A percentile compares a stretch with the other conserved stretches of the same genome.
Conservation (phyloP, 257 asterid species). For the Solanum etuberosum region DNA sequence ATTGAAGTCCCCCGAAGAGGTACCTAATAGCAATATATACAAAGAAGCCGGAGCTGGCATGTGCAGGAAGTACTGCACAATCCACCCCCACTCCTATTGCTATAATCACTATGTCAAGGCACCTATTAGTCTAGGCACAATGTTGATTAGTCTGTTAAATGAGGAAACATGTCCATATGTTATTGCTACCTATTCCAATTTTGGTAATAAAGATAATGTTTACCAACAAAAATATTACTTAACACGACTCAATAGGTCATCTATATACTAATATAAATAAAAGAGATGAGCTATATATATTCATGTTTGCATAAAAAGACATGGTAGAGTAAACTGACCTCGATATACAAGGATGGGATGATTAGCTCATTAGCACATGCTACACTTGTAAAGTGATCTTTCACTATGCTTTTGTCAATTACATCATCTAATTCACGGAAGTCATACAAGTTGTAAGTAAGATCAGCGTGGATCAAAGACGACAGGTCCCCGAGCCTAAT, state of each 20-base stretch:
- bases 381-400: background rate
- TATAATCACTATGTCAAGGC: background rate
- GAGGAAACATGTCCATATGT: no score
- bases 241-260: no score
- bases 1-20: background rate
- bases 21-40: background rate
- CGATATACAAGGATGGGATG: background rate
- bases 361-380: background rate
- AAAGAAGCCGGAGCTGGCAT: background rate
- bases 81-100: background rate
- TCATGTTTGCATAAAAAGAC: no score
- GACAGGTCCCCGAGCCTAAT: background rate
- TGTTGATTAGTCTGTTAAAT: no score
- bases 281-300: no score
- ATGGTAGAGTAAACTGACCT: background rate
- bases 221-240: no score
- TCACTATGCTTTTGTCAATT: background rate
- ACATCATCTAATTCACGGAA: background rate
- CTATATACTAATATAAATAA: no score
- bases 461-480: background rate
- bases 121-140: no score
- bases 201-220: no score
- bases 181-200: no score
- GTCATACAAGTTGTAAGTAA: background rate
- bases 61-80: no score